Base-by-base conservation (phyloP, 2,329 filamentous ascomycete species). In the Hypoxylon sp. region DNA sequence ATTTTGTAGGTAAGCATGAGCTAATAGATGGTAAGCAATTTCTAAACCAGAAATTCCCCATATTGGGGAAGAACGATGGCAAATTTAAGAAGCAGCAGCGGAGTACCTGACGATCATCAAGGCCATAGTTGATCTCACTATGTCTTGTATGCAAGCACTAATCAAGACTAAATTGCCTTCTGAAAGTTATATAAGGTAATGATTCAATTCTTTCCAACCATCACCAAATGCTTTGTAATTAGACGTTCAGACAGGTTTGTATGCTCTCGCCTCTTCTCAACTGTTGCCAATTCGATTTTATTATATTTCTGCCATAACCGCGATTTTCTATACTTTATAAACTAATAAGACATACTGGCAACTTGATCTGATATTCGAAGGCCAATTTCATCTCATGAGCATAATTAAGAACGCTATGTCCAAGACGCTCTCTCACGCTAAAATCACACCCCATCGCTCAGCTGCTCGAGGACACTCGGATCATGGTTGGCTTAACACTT, bases 401-500 rank as follows among this genome's bases (percentile, higher is more conserved):
- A 66, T 77, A 3, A 71, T 79, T 75, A 85, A 82, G 71, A 82
- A 78, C 74, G 82, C 82, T 74, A 91, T 91, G 88, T 85, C 88
- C 61, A 89, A 88, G 79, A 82, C 86, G 42, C 87, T 92, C 67
- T 80, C 84, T 39, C 87, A 91, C 80, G 90, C 90, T 74, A 92
- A 92, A 75, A 91, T 97, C 82, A 88, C 87, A 39, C 91, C 91
- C 59, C 92, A 94, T 71, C 89, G 88, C 65, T 96, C 92, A 73
- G 84, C 85, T 66, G 84, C 87, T 48, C 88, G 94, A 57, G 94
- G 94, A 33, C 91, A 94, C 79, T 87, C 88, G 37, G 88, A 97
- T 78, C 92, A 97, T 79, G 93, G 92, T 79, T 97, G 94, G 94
- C 87, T 97, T 8, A 92, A 95, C 82, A 91, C 91, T 6, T 96